These are phyloP conservation scores for Xylaria nigripes DNA, from an alignment of 495 filamentous ascomycete genomes.

Conservation along the genomic window DNA sequence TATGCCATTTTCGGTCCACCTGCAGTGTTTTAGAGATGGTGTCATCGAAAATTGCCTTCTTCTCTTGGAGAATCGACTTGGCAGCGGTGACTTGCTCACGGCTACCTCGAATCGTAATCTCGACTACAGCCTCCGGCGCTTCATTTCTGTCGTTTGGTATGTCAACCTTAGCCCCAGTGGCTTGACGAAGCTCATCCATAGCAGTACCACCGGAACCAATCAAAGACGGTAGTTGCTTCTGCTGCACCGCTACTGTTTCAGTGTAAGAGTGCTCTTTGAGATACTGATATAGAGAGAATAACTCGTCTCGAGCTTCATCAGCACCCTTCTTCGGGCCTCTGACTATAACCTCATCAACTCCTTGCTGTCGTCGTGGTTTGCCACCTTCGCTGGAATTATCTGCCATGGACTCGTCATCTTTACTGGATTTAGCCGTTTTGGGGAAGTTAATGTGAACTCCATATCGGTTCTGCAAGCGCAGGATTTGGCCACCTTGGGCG, in stretches of 20 bases:
- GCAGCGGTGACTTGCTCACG: constrained; percentile 83
- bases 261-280: constrained; percentile 73
- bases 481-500: constrained; percentile 79
- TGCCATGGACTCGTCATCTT: constrained; percentile 60
- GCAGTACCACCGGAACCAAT: constrained; percentile 84
- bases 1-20: constrained; percentile 87
- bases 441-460: constrained; percentile 93
- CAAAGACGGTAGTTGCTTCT: constrained; percentile 76
- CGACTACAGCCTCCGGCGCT: constrained; percentile 54
- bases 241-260: constrained; percentile 73
- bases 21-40: constrained; percentile 75
- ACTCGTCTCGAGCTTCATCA: constrained; percentile 81
- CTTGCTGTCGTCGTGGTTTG: constrained; percentile 63
- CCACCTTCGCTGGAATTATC: constrained; percentile 68
- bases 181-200: constrained; percentile 79
- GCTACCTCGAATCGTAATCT: constrained; percentile 84
- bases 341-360: constrained; percentile 80
- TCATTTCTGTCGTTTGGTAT: constrained; percentile 60
- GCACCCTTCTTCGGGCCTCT: constrained; percentile 86
- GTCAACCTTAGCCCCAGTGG: constrained; percentile 79
- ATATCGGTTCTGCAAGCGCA: constrained; percentile 83
- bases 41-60: constrained; percentile 75
- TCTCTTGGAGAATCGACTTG: constrained; percentile 78
- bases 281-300: constrained; percentile 77
- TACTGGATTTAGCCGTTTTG: constrained; percentile 48